Base-by-base conservation (phyloP, 1,139 yeast species). In the Diutina ranongensis region DNA sequence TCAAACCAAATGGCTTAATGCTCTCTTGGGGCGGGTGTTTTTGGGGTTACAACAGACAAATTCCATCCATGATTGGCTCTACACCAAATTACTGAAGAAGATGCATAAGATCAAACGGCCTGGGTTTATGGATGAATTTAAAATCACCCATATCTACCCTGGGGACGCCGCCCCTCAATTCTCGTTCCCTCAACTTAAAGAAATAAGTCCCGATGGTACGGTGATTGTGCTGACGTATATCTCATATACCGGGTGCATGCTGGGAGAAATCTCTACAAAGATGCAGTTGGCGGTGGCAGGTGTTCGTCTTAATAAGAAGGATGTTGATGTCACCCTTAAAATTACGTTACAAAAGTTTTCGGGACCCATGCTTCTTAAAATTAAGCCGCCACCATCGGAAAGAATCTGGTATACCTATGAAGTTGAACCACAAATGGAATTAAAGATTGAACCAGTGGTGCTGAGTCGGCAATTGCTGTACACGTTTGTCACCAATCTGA, bases 401-500 rank as follows among this genome's bases (percentile, higher is more conserved):
- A 72, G 97, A 54, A 57, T 92, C 1, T 92, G 98, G 98, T 92
- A 87, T 57, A 78, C 87, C 2, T 92, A 88, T 60, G 87, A 81
- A 52, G 62, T 72, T 7, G 87, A 83, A 71, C 98, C 98, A 0
- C 68, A 72, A 15, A 63, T 89, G 60, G 81, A 78, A 49, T 61
- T 92, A 51, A 78, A 74, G 35, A 80, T 88, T 45, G 97, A 88
- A 58, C 98, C 98, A 0, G 76, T 87, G 13, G 86, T 92, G 19
- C 84, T 95, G 52, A 78, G 94, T 3, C 72, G 94, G 49, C 87
- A 85, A 51, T 68, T 92, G 52, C 79, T 84, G 3, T 87, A 84
- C 55, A 76, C 78, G 35, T 73, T 89, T 58, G 75, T 92, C 44
- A 88, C 95, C 1, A 83, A 81, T 51, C 76, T 83, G 12, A 84